Percentiles rank a stretch among this genome's conserved stretches.
phyloP scores from a whole-genome alignment of 805 yeast genomes.

The Saturnispora ahearnii region DNA sequence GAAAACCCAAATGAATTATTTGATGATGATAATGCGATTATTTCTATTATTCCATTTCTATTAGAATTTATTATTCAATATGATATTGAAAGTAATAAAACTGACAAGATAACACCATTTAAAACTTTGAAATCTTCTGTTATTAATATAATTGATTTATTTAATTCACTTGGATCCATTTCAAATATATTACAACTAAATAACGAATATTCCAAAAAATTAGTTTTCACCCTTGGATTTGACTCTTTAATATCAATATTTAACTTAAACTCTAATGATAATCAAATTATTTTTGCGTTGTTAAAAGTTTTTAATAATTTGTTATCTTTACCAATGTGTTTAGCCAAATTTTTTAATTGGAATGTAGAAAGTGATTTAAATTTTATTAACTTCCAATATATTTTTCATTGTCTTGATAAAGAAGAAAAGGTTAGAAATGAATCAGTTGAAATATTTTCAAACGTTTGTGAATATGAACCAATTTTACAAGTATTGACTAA shows the following conservation, averaged over 20 bases:
- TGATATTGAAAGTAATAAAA: slow-evolving; percentile 15
- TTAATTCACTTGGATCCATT: slow-evolving; percentile 39
- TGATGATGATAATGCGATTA: slow-evolving; percentile 31
- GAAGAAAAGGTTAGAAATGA: slow-evolving; percentile 34
- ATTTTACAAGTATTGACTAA: slow-evolving; percentile 16
- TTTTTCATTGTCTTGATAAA: slow-evolving; percentile 33
- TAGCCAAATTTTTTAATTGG: slow-evolving; percentile 55
- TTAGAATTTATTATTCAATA: slow-evolving; percentile 39
- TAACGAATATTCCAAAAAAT: slow-evolving; percentile 26
- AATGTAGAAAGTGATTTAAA: slow-evolving; percentile 25
- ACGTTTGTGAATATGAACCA: slow-evolving; percentile 22
- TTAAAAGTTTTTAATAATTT: slow-evolving; percentile 44
- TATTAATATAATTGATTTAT: slow-evolving; percentile 29
- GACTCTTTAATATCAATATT: slow-evolving; percentile 22
- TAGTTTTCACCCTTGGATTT: slow-evolving; percentile 29
- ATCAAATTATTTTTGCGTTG: slow-evolving; percentile 35
- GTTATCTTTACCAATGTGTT: slow-evolving; percentile 28
- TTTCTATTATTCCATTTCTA: slow-evolving; percentile 40
- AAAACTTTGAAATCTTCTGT: slow-evolving; percentile 20
- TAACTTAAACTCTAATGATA: slow-evolving; percentile 30
- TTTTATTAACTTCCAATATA: slow-evolving; percentile 32
- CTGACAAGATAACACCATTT: slow-evolving; percentile 16
- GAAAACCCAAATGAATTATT: slow-evolving; percentile 33
- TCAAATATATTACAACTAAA: slow-evolving; percentile 41
- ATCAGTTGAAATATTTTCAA: slow-evolving; percentile 26